Conservation (phyloP, 2,329 filamentous ascomycete species). For the Colletotrichum orbiculare region DNA sequence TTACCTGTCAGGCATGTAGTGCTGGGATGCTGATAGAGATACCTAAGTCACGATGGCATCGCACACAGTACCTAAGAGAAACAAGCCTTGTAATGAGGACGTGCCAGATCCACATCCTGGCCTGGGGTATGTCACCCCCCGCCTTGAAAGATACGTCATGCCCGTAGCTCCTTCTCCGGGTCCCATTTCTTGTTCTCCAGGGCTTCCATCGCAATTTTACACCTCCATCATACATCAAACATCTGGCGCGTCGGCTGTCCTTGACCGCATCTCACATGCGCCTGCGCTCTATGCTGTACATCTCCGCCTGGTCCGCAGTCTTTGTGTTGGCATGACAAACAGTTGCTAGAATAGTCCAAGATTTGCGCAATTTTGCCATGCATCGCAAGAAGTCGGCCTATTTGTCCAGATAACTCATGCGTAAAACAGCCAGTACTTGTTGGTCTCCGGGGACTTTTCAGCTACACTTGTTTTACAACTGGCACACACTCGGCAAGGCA, state of each 20-base stretch:
- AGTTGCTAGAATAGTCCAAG: background rate
- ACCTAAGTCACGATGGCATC: slow-evolving; percentile 30
- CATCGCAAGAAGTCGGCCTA: background rate
- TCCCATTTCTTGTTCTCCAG: too few relatives aligned
- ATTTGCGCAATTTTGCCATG: slow-evolving; percentile 7
- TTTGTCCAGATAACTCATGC: background rate
- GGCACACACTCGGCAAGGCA: slow-evolving; percentile 1
- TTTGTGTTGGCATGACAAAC: slow-evolving; percentile 1
- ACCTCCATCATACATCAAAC: background rate
- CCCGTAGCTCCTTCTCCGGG: slow-evolving; percentile 22
- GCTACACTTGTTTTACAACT: too few relatives aligned
- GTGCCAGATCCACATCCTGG: slow-evolving; percentile 5
- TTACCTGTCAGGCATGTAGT: too few relatives aligned
- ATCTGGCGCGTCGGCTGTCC: background rate
- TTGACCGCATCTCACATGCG: background rate
- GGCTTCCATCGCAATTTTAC: background rate
- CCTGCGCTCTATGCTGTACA: background rate
- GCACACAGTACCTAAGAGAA: slow-evolving; percentile 21
- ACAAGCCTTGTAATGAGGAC: slow-evolving; percentile 7
- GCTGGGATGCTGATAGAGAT: too few relatives aligned
- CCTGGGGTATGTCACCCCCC: slow-evolving; percentile 18
- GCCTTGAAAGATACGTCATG: slow-evolving; percentile 27
- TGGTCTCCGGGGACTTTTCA: too few relatives aligned
- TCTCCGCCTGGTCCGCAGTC: background rate
- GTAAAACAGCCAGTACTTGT: background rate